These are phyloP conservation scores for Ajuga reptans DNA, from an alignment of 305 asterid genomes.

Conservation along the genomic window DNA sequence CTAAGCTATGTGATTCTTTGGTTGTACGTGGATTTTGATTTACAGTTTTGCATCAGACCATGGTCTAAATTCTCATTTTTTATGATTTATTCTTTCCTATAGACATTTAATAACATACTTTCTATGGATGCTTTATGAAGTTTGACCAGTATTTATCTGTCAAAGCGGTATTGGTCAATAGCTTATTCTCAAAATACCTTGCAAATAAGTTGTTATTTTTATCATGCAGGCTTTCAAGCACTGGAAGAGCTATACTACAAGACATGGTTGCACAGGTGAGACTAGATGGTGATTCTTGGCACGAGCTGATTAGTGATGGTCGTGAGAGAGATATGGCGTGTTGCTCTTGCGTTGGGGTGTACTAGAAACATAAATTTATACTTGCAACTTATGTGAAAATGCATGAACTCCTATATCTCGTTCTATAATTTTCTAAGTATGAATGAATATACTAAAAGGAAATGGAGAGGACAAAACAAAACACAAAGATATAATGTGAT, in stretches of 20 bases:
- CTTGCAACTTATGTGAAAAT: not conserved
- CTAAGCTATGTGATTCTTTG: not conserved
- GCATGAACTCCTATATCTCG: not conserved
- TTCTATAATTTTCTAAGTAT: not conserved
- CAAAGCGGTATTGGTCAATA: constrained; percentile 7
- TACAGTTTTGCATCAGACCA: not conserved
- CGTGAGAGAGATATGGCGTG: not conserved
- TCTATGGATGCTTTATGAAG: not conserved
- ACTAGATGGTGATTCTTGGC: not conserved
- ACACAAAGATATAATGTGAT: not conserved
- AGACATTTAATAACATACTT: not conserved
- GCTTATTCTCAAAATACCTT: not conserved
- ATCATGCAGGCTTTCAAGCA: constrained; percentile 64
- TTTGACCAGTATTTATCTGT: not conserved
- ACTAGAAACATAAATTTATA: not conserved
- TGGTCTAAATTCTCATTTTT: not conserved
- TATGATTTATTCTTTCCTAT: not conserved
- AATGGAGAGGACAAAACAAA: not conserved
- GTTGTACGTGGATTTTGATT: too few species aligned
- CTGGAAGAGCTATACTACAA: constrained; percentile 52
- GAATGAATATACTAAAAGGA: not conserved
- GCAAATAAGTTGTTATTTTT: constrained; percentile 10
- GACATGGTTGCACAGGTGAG: constrained; percentile 62
- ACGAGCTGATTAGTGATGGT: constrained; percentile 8
- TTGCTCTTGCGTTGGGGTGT: not conserved